Evolutionary conservation across 345 rosid genomes (phyloP), one percentile per base, ranked within the genome.

Genomic region (Eucalyptus erythrocorys): DNA sequence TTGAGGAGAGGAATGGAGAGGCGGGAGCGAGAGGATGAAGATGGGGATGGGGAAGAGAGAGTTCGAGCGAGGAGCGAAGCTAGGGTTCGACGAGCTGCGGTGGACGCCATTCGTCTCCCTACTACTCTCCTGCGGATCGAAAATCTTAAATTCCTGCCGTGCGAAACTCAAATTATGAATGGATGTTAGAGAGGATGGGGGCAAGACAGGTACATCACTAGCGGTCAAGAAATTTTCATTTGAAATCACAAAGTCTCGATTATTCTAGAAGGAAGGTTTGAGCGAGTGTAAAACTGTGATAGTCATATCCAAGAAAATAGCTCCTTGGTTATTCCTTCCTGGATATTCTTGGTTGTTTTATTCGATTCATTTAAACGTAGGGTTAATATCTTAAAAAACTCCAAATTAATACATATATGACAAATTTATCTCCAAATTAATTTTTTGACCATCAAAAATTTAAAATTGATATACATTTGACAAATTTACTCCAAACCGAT

Each of bases 1-100:
- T 86, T 89, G 55, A 94, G 88, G n/a, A 95, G 87, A 34, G 96
- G 84, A 8, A 90, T n/a, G 48, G 91, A 87, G 79, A 93, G 87
- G 86, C 98, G 97, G 86, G 91, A 92, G 82, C 92, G 97, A 88
- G 94, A 90, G 86, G 93, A 90, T 17, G 91, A 90, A 22, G 90
- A 92, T 8, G 92, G 86, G n/a, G 93, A 88, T 22, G 92, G 87
- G 26, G 92, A 87, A 47, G 93, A 87, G 22, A 93, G 89, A 57
- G 95, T 57, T 86, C 93, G 93, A 85, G 24, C 81, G 6, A 94
- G 49, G 40, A 93, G 87, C 8, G 92, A 89, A 47, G 94, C 92
- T 86, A 96, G 13, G 40, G 85, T 90, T 87, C 98, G 97, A 88
- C 98, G 94, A 13, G 92, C 76, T 79, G 93, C 87, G 87, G 92